Evolutionary conservation across 495 filamentous ascomycete genomes (phyloP).

Genomic region (Penicillium waksmanii): DNA sequence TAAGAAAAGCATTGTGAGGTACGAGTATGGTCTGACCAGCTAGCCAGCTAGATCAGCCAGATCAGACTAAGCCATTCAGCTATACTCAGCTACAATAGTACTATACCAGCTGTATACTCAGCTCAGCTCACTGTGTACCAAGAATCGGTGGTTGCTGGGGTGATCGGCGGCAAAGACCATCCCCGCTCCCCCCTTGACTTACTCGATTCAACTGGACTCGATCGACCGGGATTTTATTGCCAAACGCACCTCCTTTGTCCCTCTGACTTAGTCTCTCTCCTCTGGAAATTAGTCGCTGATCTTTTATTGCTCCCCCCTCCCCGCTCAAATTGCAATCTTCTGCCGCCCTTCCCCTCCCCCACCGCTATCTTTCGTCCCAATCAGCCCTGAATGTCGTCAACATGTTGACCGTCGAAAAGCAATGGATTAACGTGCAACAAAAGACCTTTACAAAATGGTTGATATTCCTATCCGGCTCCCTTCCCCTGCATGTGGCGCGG

Average conservation of each 20-base stretch:
- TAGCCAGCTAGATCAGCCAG: too few relatives aligned
- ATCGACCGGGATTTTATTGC: neutral
- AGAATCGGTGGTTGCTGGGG: constrained; percentile 34
- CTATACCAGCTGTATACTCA: too few relatives aligned
- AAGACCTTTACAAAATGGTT: constrained; percentile 99
- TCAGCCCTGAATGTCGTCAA: constrained; percentile 48
- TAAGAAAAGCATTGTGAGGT: neutral
- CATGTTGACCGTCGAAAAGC: constrained; percentile 75
- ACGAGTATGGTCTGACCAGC: too few relatives aligned
- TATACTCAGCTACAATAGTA: neutral
- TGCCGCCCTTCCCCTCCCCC: constrained; percentile 12
- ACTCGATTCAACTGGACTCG: neutral
- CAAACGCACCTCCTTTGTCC: constrained; percentile 11
- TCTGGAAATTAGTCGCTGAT: neutral
- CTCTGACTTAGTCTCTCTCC: constrained; percentile 5
- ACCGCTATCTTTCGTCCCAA: constrained; percentile 15
- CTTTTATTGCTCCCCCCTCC: constrained; percentile 6
- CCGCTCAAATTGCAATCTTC: constrained; percentile 12
- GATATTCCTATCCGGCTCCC: constrained; percentile 37
- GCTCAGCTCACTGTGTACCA: too few relatives aligned
- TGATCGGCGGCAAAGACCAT: constrained; percentile 22
- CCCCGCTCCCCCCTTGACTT: constrained; percentile 16
- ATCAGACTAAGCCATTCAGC: neutral
- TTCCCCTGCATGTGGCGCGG: neutral
- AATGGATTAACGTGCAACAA: constrained; percentile 95